Base-by-base conservation (phyloP, 768 basidiomycete genomes). In the Lentinus tigrinus region DNA sequence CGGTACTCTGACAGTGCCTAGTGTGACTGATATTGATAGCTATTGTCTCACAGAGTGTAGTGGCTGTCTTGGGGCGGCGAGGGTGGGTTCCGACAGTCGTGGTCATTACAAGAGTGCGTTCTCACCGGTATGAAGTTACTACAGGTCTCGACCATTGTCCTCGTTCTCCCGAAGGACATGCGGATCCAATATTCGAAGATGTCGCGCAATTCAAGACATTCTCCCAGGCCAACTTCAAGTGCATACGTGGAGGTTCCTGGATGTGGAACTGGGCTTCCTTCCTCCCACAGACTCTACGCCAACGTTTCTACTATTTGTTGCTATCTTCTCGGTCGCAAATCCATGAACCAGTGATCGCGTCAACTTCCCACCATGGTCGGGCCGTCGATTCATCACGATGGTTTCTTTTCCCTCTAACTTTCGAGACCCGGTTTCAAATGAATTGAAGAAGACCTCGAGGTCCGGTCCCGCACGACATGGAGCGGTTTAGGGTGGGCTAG, bases 331-430 rank as follows among this genome's bases (percentile, higher is more conserved):
- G 23, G 39, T 54, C 49, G 24, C 52, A 21, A 23, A 23, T 10
- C 28, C n/a, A 42, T 13, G 17, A 6, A 43, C 3, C 39, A 28
- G 4, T n/a, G 26, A 43, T 21, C 10, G n/a, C 34, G 52, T 52
- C n/a, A n/a, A 14, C n/a, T 59, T 59, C 58, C 52, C 58, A 59
- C 58, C 37, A 5, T 21, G 10, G 3, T 39, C 52, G 52, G 58
- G 52, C 58, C 58, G 58, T 59, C 27, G 39, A 49, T 50, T 59
- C 58, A 50, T 24, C 52, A 39, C 31, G 13, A 31, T 10, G n/a
- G 9, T 10, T 19, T 17, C 5, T 39, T 46, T 48, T 39, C 52
- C 58, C 58, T 54, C 58, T 52, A 38, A 7, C 47, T 37, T 40
- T 19, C 49, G 38, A 36, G 54, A 40, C n/a, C 10, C n/a, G 31